Evolutionary conservation across 2,329 filamentous ascomycete genomes (phyloP).

Genomic region (Exophiala xenobiotica): DNA sequence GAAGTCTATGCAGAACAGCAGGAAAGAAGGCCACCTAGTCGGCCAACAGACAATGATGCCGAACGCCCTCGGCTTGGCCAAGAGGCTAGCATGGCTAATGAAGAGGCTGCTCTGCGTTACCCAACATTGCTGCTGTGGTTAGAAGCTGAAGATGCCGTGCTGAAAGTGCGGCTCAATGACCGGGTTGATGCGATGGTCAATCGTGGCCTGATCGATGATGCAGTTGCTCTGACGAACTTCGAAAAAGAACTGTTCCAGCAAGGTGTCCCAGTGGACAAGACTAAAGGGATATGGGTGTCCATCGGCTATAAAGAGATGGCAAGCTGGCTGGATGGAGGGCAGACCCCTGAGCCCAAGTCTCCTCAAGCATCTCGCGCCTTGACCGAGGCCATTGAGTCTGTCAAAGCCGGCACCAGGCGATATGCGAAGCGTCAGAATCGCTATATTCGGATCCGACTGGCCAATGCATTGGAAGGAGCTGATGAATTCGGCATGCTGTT

Average conservation of each 20-base stretch:
- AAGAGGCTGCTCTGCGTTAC: slow-evolving; percentile 46
- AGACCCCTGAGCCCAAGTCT: slow-evolving; percentile 15
- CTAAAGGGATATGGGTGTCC: slow-evolving; percentile 88
- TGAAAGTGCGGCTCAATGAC: slow-evolving; percentile 69
- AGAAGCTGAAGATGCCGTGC: slow-evolving; percentile 66
- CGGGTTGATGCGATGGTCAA: slow-evolving; percentile 84
- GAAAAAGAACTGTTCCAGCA: slow-evolving; percentile 39
- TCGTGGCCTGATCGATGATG: slow-evolving; percentile 62
- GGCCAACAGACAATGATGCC: not conserved
- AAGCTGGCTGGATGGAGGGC: slow-evolving; percentile 58
- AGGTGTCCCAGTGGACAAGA: slow-evolving; percentile 65
- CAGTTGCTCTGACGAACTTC: slow-evolving; percentile 42
- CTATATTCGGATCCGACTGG: slow-evolving; percentile 83
- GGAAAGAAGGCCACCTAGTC: slow-evolving; percentile 5
- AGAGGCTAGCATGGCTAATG: slow-evolving; percentile 25
- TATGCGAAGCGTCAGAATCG: slow-evolving; percentile 82
- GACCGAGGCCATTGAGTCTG: slow-evolving; percentile 63
- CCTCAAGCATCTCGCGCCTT: not conserved
- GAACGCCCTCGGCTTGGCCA: not conserved
- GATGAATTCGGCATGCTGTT: slow-evolving; percentile 62
- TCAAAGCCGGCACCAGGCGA: slow-evolving; percentile 78
- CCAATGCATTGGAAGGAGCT: slow-evolving; percentile 64
- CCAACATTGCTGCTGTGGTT: slow-evolving; percentile 80
- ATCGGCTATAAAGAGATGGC: slow-evolving; percentile 95
- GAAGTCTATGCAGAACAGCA: slow-evolving; percentile 81